Evolutionary conservation across 192 early-diverging fungal species (phyloP), one percentile per base, ranked within the genome.

Genomic region (Coemansia sp.): DNA sequence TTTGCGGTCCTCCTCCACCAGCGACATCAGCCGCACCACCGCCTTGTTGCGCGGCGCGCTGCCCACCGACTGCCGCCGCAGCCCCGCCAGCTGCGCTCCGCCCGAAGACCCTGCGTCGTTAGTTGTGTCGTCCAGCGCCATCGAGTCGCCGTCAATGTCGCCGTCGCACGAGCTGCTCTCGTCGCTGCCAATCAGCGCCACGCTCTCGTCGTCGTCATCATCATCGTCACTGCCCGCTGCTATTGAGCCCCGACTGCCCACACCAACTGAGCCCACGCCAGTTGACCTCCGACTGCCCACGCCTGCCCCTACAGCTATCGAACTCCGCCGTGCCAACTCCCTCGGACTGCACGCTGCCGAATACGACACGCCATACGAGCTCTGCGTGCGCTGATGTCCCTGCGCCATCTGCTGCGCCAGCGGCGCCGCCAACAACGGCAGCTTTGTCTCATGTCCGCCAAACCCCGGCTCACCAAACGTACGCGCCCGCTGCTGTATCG

Each of bases 1-100:
- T 67, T 58, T 63, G 37, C 38, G 58, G 56, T 79, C 76, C 57
- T 70, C 76, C 42, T 79, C 76, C 0, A 79, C 76, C 50, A 79
- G 53, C 37, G 71, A 73, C 56, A 63, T 56, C 42, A 79, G 61
- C 61, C 76, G 58, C 67, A 69, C 60, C 36, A 79, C 68, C 12
- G 76, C 76, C 71, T 73, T 79, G 67, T 79, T 79, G 11, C 76
- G 67, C 53, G 67, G 71, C 25, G 67, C 63, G 7, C 57, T 65
- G 44, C 57, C 38, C 56, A 49, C 15, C 53, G 66, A 75, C 67
- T 53, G 61, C 10, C 66, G 37, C 40, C 64, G 60, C 60, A 52
- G 47, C 55, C 51, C 24, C 24, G 5, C 57, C 40, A 28, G 26
- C 54, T 5, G 48, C 21, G 18, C 18, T 7, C 47, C 47, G 18